Evolutionary conservation across 345 rosid genomes (phyloP), one percentile per base, ranked within the genome.

Genomic region (Heritiera fomes): DNA sequence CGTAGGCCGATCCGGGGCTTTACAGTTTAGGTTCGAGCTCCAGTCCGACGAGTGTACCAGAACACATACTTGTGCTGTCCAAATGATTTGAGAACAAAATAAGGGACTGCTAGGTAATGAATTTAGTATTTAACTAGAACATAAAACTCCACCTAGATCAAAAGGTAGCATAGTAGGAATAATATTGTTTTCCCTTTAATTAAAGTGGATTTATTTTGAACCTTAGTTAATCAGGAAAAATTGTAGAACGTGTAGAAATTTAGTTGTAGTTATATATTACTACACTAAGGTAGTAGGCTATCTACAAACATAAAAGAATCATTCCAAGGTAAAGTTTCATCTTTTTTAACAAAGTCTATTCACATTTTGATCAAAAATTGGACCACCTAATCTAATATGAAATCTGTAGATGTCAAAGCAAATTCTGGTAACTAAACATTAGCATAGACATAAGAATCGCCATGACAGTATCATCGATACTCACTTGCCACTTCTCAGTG

Each of bases 1-100:
- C n/a, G n/a, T n/a, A n/a, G n/a, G n/a, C n/a, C n/a, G n/a, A n/a
- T n/a, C n/a, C n/a, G n/a, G n/a, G n/a, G n/a, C n/a, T n/a, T n/a
- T n/a, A n/a, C n/a, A n/a, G n/a, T n/a, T n/a, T n/a, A n/a, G 69
- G 83, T 88, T 83, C 97, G 86, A 71, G 90, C 93, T 55, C 99
- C 98, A 23, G 97, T 90, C 61, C 98, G 93, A 66, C 97, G 98
- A 23, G 97, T 94, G 87, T 91, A 94, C 99, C 99, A 97, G 82
- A 94, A 89, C n/a, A 88, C 89, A 86, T 84, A 94, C 87, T 93
- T 97, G 90, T 88, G 83, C 99, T 94, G 83, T 75, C 56, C 60
- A 87, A 8, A 78, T n/a, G 53, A 80, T 32, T 38, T 38, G 46
- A 76, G 76, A 77, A 68, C 53, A 40, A 68, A 73, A 74, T 45